These are phyloP conservation scores for Rhazya stricta DNA, from an alignment of 257 asterid genomes.

Conservation along the genomic window DNA sequence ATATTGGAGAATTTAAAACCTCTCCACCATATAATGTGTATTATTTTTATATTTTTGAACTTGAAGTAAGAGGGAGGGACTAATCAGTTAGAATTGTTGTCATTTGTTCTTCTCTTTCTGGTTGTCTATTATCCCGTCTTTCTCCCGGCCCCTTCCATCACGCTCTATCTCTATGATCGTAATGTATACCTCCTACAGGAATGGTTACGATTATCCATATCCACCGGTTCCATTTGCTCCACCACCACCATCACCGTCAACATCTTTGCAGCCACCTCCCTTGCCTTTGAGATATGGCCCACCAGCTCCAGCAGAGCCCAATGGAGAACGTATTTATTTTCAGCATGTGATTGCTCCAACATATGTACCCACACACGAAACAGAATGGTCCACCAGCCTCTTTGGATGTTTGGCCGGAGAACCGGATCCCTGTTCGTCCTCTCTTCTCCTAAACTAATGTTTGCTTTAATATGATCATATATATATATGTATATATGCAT, in stretches of 20 bases:
- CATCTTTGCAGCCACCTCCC: neutral
- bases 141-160: constrained; percentile 9
- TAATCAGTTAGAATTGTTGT: no score
- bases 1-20: no score
- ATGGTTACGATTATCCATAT: neutral
- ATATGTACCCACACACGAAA: constrained; percentile 13
- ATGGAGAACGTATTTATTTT: neutral
- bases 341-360: constrained; percentile 10
- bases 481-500: no score
- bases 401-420: constrained; percentile 16
- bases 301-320: neutral
- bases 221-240: neutral
- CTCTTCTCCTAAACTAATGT: neutral
- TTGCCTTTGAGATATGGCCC: neutral
- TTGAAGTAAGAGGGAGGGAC: no score
- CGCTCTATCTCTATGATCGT: constrained; percentile 8
- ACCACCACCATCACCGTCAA: neutral
- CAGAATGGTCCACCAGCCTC: constrained; percentile 24
- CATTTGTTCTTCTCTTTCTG: neutral
- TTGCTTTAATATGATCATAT: no score
- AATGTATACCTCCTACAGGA: constrained; percentile 7
- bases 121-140: neutral
- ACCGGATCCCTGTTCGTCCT: constrained; percentile 15
- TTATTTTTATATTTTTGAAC: no score
- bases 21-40: no score